phyloP scores from a whole-genome alignment of 1,284 basidiomycete genomes.

The Austroboletus novae-zelandiae region DNA sequence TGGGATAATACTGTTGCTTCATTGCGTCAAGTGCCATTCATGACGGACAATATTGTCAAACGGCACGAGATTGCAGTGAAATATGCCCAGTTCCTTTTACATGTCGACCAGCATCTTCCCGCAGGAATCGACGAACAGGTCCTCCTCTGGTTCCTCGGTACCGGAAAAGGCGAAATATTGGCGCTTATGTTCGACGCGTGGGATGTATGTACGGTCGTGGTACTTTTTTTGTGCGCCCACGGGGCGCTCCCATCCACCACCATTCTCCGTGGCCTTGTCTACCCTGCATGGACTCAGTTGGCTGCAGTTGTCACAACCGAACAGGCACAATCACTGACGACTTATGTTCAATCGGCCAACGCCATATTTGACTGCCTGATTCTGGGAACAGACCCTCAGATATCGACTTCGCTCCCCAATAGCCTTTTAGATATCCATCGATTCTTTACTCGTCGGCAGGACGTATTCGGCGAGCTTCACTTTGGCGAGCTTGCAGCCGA shows the following conservation, averaged over 20 bases:
- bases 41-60: constrained; percentile 46
- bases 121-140: constrained; percentile 66
- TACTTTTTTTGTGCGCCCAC: constrained; percentile 63
- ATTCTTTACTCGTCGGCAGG: constrained; percentile 62
- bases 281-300: constrained; percentile 66
- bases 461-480: constrained; percentile 62
- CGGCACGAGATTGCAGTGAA: constrained; percentile 54
- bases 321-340: constrained; percentile 42
- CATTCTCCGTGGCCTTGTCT: constrained; percentile 67
- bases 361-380: constrained; percentile 58
- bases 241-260: constrained; percentile 70
- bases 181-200: constrained; percentile 59
- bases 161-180: constrained; percentile 59
- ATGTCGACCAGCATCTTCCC: constrained; percentile 72
- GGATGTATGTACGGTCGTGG: constrained; percentile 59
- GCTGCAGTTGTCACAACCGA: constrained; percentile 37
- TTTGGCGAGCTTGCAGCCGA: constrained; percentile 59
- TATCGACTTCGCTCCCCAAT: constrained; percentile 42
- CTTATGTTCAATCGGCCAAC: constrained; percentile 60
- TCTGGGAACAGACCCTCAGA: constrained; percentile 48
- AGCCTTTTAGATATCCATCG: constrained; percentile 64
- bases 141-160: constrained; percentile 64
- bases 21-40: constrained; percentile 59
- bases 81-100: constrained; percentile 66
- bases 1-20: constrained; percentile 77